A percentile compares a stretch with the other conserved stretches of the same genome.
phyloP scores from a whole-genome alignment of 139 green algal genomes.

The Picochlorum sp. region DNA sequence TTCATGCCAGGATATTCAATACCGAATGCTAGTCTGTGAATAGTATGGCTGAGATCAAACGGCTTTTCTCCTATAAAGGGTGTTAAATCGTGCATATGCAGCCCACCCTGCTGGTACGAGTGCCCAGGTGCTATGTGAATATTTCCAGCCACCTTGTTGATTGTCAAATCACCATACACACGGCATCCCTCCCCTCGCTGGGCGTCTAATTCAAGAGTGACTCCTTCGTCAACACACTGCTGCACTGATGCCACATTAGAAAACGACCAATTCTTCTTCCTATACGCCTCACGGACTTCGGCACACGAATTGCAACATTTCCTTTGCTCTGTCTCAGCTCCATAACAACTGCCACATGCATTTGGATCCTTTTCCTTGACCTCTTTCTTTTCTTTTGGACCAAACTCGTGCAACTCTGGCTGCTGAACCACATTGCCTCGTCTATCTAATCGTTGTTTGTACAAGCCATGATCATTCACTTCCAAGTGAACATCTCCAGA shows the following conservation, averaged over 20 bases:
- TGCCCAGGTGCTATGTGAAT: slow-evolving; percentile 93
- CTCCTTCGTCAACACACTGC: slow-evolving; percentile 79
- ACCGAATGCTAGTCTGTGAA: slow-evolving; percentile 72
- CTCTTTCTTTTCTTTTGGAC: not conserved
- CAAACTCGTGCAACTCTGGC: slow-evolving; percentile 2
- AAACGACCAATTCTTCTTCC: slow-evolving; percentile 63
- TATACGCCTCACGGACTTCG: slow-evolving; percentile 60
- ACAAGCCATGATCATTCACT: slow-evolving; percentile 75
- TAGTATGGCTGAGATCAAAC: slow-evolving; percentile 81
- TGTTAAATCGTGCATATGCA: slow-evolving; percentile 92
- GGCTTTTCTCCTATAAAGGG: slow-evolving; percentile 55
- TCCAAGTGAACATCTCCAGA: slow-evolving; percentile 89
- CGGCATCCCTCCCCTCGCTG: slow-evolving; percentile 88
- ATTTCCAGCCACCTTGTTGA: slow-evolving; percentile 88
- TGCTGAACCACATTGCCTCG: not conserved
- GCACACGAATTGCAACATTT: slow-evolving; percentile 94
- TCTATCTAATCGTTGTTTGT: slow-evolving; percentile 50
- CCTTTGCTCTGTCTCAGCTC: slow-evolving; percentile 56
- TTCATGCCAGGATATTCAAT: slow-evolving; percentile 64
- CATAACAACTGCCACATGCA: slow-evolving; percentile 87
- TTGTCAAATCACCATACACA: slow-evolving; percentile 76
- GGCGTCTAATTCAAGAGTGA: slow-evolving; percentile 55
- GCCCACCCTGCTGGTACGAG: slow-evolving; percentile 76
- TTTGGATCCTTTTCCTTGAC: not conserved
- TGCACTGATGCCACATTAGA: slow-evolving; percentile 49